Base-by-base conservation (phyloP, 2,329 filamentous ascomycete species). In the Aspergillus brasiliensis region DNA sequence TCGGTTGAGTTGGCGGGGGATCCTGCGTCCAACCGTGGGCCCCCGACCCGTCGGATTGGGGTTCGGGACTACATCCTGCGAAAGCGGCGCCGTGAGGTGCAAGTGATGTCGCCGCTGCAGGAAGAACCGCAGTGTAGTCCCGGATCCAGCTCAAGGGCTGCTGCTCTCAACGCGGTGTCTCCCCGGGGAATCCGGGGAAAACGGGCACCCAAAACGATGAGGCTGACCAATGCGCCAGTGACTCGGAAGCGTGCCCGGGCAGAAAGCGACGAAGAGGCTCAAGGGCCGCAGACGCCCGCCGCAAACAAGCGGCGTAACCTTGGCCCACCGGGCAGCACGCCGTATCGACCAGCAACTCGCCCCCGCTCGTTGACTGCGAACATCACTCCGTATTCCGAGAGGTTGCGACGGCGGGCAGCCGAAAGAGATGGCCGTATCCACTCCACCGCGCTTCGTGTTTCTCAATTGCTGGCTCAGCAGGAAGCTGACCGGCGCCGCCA, bases 361-460 rank as follows among this genome's bases (percentile, higher is more conserved):
- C 63, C 68, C 28, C 63, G 64, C 25, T 64, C 65, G 4, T 31
- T 71, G 3, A 51, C 64, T 3, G 59, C 47, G 8, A 66, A 60
- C 21, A 54, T 60, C 5, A 62, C 62, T 2, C 67, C 75, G 5
- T 73, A 72, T 51, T 66, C 70, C 5, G 70, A 72, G 40, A 71
- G 73, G 40, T 65, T 67, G 15, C 70, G 66, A 17, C 70, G 72
- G 11, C 73, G 73, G 31, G 61, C 64, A 17, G 65, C 63, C 3
- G 72, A 76, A 58, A 65, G 63, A 23, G 62, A 70, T 51, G 75
- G 74, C 11, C 68, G 69, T 5, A 71, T 76, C 27, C 65, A 73
- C 19, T 68, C 64, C n/a, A 75, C 75, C 4, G 59, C 76, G 10
- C 75, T 72, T 46, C 73, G 72, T 15, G 59, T 75, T 28, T 69